Percentiles rank a stretch among this genome's conserved stretches.
These are phyloP conservation scores for Haplographium delicatum DNA, from an alignment of 495 filamentous ascomycete species.

Conservation along the genomic window DNA sequence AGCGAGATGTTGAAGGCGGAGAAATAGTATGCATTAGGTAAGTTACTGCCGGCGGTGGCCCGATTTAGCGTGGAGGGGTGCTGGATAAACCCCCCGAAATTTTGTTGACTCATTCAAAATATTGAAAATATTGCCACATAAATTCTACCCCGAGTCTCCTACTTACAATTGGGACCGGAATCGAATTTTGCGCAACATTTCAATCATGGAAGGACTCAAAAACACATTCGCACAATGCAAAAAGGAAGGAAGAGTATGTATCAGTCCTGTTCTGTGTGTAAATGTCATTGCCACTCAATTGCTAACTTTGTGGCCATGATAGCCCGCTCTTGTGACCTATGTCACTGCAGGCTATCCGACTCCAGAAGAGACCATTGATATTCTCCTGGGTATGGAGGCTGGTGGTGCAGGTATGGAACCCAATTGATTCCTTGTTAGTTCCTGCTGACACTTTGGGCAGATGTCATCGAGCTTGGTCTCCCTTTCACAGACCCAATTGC, in stretches of 20 bases:
- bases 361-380: conserved; percentile 71
- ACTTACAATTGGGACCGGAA: conserved; percentile 2
- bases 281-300: conserved; percentile 6
- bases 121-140: no score
- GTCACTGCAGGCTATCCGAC: conserved; percentile 92
- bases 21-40: conserved; percentile 7
- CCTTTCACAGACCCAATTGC: conserved; percentile 98
- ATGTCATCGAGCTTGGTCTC: conserved; percentile 79
- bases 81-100: conserved; percentile 7
- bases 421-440: not conserved
- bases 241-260: conserved; percentile 60
- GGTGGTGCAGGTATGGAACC: conserved; percentile 74
- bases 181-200: conserved; percentile 11
- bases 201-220: conserved; percentile 69
- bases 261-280: conserved; percentile 18
- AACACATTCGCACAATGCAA: conserved; percentile 85
- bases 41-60: conserved; percentile 20
- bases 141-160: not conserved
- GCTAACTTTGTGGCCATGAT: conserved; percentile 7
- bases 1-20: not conserved
- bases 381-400: conserved; percentile 83
- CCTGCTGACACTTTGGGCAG: conserved; percentile 31
- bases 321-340: conserved; percentile 87
- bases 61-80: conserved; percentile 13
- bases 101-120: conserved; percentile 19